Evolutionary conservation across 257 asterid species (phyloP).

Genomic region (Gardenia jasminoides): DNA sequence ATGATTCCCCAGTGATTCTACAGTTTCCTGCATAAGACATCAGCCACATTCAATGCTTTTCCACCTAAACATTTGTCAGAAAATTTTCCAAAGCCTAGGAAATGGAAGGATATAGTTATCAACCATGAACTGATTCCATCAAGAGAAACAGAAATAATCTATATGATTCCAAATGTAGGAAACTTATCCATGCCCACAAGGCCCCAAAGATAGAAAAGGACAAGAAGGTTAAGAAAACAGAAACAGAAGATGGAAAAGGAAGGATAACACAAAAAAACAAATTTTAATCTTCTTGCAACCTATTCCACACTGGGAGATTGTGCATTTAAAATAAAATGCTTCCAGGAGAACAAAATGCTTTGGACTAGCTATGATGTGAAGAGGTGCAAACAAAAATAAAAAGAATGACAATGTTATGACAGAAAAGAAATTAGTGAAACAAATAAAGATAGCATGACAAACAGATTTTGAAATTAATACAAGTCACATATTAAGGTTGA

Average conservation of each 20-base stretch:
- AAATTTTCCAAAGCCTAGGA: not conserved
- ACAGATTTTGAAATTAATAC: not conserved
- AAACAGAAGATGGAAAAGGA: not conserved
- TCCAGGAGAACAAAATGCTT: not conserved
- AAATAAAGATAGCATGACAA: not conserved
- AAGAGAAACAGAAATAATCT: not conserved
- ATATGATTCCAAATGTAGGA: not conserved
- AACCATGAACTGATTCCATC: not conserved
- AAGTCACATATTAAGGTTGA: not conserved
- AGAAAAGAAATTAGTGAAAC: not conserved
- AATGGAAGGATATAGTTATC: not conserved
- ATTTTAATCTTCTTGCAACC: not conserved
- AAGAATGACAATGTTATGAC: not conserved
- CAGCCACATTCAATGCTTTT: slow-evolving; percentile 3
- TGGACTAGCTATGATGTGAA: not conserved
- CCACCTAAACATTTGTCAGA: not conserved
- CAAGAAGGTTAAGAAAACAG: not conserved
- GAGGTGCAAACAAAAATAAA: not conserved
- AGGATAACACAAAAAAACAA: not conserved
- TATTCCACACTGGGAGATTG: not conserved
- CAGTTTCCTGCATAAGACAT: slow-evolving; percentile 53
- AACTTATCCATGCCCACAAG: not conserved
- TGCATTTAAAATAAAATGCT: not conserved
- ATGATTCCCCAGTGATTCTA: slow-evolving; percentile 77
- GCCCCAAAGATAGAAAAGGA: not conserved